These are phyloP conservation scores for Eremochloa ophiuroides DNA, from an alignment of 176 grass and related monocot species.

Conservation along the genomic window DNA sequence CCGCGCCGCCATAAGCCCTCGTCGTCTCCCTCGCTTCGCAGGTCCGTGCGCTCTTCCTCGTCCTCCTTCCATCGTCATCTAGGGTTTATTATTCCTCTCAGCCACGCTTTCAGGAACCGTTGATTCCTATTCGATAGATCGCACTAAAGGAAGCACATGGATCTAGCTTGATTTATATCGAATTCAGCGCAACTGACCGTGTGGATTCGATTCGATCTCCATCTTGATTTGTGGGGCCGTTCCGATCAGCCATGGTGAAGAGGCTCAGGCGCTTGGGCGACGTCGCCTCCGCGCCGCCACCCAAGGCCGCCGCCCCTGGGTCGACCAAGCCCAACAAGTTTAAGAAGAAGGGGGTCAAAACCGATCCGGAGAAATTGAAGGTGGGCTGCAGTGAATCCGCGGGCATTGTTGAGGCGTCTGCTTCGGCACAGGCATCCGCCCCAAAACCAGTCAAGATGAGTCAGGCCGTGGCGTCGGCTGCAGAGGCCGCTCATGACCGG, in stretches of 20 bases:
- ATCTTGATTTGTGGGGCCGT: not conserved
- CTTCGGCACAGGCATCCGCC: not conserved
- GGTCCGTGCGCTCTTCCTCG: not conserved
- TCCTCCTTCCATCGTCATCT: not conserved
- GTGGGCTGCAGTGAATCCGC: not conserved
- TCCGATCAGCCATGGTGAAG: slow-evolving; percentile 43
- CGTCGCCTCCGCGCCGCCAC: not conserved
- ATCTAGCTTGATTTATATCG: not conserved
- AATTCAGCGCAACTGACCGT: not conserved
- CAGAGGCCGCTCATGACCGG: not conserved
- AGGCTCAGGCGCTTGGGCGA: slow-evolving; percentile 25
- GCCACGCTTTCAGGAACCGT: not conserved
- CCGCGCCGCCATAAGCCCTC: not conserved
- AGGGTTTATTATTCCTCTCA: not conserved
- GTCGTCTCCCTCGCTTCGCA: not conserved
- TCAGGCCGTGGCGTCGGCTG: not conserved
- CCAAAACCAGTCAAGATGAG: not conserved
- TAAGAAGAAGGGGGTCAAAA: slow-evolving; percentile 27
- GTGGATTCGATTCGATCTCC: slow-evolving; percentile 2
- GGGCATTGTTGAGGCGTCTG: not conserved
- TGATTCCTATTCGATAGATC: not conserved
- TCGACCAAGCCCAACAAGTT: not conserved
- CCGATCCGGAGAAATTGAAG: slow-evolving; percentile 22
- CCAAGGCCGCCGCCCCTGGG: slow-evolving; percentile 8
- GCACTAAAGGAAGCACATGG: not conserved